phyloP scores from a whole-genome alignment of 2,329 filamentous ascomycete species.

The Xylariaceae sp. region DNA sequence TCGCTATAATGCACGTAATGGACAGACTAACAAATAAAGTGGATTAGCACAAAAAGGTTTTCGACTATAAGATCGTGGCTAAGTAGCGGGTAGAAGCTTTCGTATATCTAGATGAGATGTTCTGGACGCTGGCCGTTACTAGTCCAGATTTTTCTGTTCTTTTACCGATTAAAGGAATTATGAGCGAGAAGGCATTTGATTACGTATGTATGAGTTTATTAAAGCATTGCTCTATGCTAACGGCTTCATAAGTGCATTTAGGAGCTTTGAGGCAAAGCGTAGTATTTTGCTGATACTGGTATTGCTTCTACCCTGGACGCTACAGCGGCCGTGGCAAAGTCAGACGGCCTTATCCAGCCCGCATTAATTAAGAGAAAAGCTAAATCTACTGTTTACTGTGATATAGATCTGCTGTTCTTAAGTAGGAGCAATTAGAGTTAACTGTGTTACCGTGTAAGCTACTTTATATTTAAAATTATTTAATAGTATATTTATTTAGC shows the following conservation, averaged over 20 bases:
- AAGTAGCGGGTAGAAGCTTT: constrained; percentile 45
- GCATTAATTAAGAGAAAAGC: constrained; percentile 38
- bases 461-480: no score
- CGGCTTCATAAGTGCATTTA: constrained; percentile 43
- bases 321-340: constrained; percentile 55
- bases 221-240: neutral
- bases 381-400: no score
- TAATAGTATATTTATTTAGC: no score
- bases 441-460: no score
- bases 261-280: constrained; percentile 59
- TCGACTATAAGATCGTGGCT: constrained; percentile 42
- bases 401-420: no score
- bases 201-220: constrained; percentile 25
- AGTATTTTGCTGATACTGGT: constrained; percentile 48
- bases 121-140: constrained; percentile 1
- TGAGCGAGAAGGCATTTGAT: constrained; percentile 33
- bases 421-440: no score
- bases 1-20: no score
- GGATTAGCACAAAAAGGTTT: constrained; percentile 46
- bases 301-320: constrained; percentile 55
- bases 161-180: constrained; percentile 19
- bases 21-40: constrained; percentile 47
- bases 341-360: constrained; percentile 53
- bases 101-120: constrained; percentile 31
- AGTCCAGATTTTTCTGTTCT: neutral